Evolutionary conservation across 2,329 filamentous ascomycete genomes (phyloP).

Genomic region (Emericellopsis cladophorae): DNA sequence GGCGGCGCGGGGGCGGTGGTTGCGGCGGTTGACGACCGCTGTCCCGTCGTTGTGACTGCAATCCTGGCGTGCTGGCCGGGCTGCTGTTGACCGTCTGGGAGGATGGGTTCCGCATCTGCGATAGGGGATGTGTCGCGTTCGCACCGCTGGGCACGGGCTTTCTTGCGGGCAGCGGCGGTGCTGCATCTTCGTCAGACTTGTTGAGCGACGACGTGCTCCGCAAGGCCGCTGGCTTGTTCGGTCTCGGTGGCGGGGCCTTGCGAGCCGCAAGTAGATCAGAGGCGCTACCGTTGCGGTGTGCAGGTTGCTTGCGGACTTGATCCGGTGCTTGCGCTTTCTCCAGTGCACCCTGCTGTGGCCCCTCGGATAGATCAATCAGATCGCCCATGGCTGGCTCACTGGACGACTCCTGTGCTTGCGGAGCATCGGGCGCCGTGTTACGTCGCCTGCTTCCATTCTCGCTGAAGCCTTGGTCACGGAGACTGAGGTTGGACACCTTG

Average conservation of each 20-base stretch:
- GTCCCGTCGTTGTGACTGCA: background rate
- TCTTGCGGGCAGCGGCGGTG: constrained; percentile 21
- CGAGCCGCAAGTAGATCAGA: constrained; percentile 16
- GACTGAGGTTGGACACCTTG: constrained; percentile 11
- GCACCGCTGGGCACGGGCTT: constrained; percentile 12
- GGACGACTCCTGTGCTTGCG: constrained; percentile 8
- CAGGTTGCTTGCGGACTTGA: background rate
- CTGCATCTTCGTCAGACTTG: constrained; percentile 7
- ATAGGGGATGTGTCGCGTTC: constrained; percentile 21
- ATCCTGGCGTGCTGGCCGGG: constrained; percentile 3
- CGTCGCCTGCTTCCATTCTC: no score
- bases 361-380: constrained; percentile 48
- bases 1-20: constrained; percentile 33
- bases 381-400: constrained; percentile 36
- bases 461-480: background rate
- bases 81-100: constrained; percentile 14
- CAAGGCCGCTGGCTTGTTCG: constrained; percentile 43
- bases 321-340: constrained; percentile 15
- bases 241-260: constrained; percentile 37
- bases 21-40: constrained; percentile 16
- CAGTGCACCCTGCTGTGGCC: constrained; percentile 25
- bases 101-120: constrained; percentile 26
- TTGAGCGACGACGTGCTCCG: constrained; percentile 27
- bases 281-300: constrained; percentile 10
- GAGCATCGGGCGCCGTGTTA: background rate